A percentile compares a stretch with the other conserved stretches of the same genome.
Conservation (phyloP, 257 asterid genomes). For the Solanum appendiculatum region DNA sequence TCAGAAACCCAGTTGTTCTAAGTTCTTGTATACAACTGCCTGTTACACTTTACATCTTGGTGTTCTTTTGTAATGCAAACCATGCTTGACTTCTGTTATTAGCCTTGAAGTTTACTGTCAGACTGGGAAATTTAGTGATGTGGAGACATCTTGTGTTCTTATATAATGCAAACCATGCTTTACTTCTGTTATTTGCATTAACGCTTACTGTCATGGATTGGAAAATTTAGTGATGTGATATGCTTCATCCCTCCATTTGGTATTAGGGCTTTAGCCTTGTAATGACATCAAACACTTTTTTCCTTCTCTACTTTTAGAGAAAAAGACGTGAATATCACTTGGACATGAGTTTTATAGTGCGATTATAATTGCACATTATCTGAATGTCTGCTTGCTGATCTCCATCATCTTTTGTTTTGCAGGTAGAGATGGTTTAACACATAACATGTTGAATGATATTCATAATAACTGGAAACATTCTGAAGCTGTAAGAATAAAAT, state of each 20-base stretch:
- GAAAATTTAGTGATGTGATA: neutral
- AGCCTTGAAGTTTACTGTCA: neutral
- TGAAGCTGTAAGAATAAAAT: constrained; percentile 87
- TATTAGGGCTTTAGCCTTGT: neutral
- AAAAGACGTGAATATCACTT: neutral
- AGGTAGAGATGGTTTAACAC: constrained; percentile 97
- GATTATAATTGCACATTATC: neutral
- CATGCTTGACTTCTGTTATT: neutral
- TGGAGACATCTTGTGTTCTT: neutral
- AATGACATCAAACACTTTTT: neutral
- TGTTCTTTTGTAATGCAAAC: neutral
- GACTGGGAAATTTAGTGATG: neutral
- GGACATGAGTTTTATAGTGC: neutral
- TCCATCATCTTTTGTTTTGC: neutral
- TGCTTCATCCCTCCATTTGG: neutral
- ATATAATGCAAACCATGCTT: neutral
- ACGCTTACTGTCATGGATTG: neutral
- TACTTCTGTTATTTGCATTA: neutral
- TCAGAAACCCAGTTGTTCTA: neutral
- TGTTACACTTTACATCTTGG: neutral
- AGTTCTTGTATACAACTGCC: neutral
- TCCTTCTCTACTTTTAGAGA: neutral
- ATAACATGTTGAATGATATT: constrained; percentile 86
- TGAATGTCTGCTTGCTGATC: neutral
- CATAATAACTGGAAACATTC: constrained; percentile 83